A percentile compares a stretch with the other conserved stretches of the same genome.
Conservation (phyloP, 2,329 filamentous ascomycete species). For the Fusarium ambrosium region DNA sequence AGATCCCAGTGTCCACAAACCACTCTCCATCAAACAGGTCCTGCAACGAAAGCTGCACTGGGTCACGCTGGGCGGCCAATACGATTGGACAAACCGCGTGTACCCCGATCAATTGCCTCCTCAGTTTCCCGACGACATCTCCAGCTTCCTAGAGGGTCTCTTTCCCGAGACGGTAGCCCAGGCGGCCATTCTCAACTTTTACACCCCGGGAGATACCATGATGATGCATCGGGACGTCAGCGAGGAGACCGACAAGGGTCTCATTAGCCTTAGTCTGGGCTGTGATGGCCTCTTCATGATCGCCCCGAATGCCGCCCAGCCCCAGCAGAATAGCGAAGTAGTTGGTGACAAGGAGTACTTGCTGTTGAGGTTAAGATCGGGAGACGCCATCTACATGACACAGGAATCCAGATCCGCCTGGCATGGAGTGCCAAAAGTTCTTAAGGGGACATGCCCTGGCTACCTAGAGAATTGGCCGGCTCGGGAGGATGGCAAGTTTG, state of each 20-base stretch:
- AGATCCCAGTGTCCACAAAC: constrained; percentile 79
- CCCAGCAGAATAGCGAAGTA: constrained; percentile 25
- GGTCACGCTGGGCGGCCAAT: constrained; percentile 95
- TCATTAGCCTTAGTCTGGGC: constrained; percentile 89
- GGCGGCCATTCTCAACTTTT: constrained; percentile 94
- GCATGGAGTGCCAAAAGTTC: constrained; percentile 93
- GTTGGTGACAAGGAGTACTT: constrained; percentile 63
- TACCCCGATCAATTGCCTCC: constrained; percentile 81
- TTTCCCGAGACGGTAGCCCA: constrained; percentile 86
- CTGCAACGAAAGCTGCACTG: constrained; percentile 88
- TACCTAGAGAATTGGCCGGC: constrained; percentile 83
- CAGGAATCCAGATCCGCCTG: constrained; percentile 86
- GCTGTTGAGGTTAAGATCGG: constrained; percentile 79
- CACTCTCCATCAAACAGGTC: constrained; percentile 77
- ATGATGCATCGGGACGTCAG: constrained; percentile 95
- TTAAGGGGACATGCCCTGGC: constrained; percentile 82
- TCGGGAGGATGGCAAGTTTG: constrained; percentile 62
- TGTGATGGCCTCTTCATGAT: constrained; percentile 93
- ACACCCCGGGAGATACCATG: constrained; percentile 90
- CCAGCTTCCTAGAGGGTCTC: constrained; percentile 73
- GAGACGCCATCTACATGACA: constrained; percentile 93
- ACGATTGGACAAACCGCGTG: constrained; percentile 91
- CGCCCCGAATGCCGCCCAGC: constrained; percentile 66
- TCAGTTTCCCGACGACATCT: constrained; percentile 80
- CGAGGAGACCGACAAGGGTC: constrained; percentile 81